These are phyloP conservation scores for Alternaria tenuissima DNA, from an alignment of 2,329 filamentous ascomycete species.

Conservation along the genomic window DNA sequence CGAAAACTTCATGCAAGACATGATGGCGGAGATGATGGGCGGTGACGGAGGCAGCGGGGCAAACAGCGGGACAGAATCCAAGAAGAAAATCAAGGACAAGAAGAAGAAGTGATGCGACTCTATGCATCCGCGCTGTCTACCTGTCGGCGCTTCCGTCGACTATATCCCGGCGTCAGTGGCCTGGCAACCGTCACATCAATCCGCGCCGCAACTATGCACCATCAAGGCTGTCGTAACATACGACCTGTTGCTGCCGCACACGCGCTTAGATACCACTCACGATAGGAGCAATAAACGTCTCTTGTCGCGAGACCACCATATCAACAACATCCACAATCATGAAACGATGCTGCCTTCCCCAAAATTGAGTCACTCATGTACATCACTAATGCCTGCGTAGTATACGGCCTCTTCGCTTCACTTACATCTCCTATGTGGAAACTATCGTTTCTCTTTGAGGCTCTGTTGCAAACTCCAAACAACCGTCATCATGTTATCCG, in stretches of 20 bases:
- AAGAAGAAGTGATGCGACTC: constrained; percentile 47
- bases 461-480: background rate
- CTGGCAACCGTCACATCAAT: background rate
- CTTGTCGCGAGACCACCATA: background rate
- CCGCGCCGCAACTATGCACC: constrained; percentile 4
- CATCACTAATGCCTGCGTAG: background rate
- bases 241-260: background rate
- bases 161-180: background rate
- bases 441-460: background rate
- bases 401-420: background rate
- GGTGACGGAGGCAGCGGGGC: constrained; percentile 36
- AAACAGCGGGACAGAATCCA: constrained; percentile 35
- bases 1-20: constrained; percentile 94
- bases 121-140: background rate
- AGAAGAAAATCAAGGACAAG: constrained; percentile 49
- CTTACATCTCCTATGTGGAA: background rate
- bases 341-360: constrained; percentile 3
- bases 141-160: background rate
- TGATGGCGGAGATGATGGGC: constrained; percentile 90
- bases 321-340: background rate
- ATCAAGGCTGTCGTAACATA: background rate
- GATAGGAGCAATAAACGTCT: background rate
- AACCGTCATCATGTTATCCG: background rate
- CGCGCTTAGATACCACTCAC: constrained; percentile 4
- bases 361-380: background rate